Conservation (phyloP, 176 grass and related monocot species). For the Themeda triandra region DNA sequence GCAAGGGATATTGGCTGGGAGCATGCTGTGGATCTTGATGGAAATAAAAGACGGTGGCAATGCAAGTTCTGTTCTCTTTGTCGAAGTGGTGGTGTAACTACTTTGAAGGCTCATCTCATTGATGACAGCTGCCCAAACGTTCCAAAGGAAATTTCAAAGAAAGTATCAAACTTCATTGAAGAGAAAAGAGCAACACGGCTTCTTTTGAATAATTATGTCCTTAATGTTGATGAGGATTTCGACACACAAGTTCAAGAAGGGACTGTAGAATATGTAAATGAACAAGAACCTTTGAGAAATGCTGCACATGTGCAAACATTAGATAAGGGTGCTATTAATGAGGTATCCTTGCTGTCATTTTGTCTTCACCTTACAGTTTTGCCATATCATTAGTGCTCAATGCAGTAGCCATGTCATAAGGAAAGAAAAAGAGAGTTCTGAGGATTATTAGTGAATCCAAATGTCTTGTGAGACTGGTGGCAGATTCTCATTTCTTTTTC, state of each 20-base stretch:
- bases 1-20: constrained; percentile 52
- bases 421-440: neutral
- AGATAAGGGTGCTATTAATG: neutral
- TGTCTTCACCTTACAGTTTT: neutral
- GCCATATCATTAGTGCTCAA: neutral
- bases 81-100: constrained; percentile 60
- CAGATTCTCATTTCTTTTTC: neutral
- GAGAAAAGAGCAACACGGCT: constrained; percentile 43
- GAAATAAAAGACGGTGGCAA: constrained; percentile 57
- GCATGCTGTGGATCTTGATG: constrained; percentile 56
- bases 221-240: constrained; percentile 26
- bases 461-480: neutral
- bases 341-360: constrained; percentile 32
- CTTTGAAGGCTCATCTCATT: constrained; percentile 57
- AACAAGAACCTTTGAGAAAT: constrained; percentile 23
- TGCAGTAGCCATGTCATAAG: constrained; percentile 5
- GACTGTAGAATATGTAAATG: constrained; percentile 6
- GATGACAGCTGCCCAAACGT: constrained; percentile 42
- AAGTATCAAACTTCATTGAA: constrained; percentile 54
- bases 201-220: constrained; percentile 38
- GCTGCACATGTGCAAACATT: constrained; percentile 18
- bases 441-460: neutral
- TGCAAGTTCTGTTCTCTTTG: constrained; percentile 50
- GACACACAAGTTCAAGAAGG: constrained; percentile 32
- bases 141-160: constrained; percentile 44